A percentile compares a stretch with the other conserved stretches of the same genome.
Conservation (phyloP, 352 stramenopile species). For the Phytophthora chlamydospora region DNA sequence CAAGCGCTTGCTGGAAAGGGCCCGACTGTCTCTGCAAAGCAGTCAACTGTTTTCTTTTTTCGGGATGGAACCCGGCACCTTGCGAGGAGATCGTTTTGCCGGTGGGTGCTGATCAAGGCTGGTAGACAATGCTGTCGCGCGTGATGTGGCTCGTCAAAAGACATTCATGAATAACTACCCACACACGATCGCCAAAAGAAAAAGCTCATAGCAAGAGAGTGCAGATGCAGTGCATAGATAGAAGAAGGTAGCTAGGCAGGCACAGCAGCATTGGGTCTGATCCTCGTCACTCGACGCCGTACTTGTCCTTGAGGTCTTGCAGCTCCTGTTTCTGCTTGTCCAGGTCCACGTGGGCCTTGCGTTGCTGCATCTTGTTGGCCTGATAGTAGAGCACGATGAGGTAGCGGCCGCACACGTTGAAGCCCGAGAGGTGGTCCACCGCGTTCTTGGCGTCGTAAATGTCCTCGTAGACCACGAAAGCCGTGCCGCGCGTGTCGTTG, state of each 20-base stretch:
- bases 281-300: slow-evolving; percentile 72
- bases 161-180: too few species aligned
- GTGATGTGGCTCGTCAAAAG: too few species aligned
- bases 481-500: slow-evolving; percentile 96
- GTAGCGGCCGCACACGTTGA: slow-evolving; percentile 99
- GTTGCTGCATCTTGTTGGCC: slow-evolving; percentile 84
- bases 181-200: too few species aligned
- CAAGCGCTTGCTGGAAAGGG: too few species aligned
- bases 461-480: slow-evolving; percentile 99
- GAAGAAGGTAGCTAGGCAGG: not conserved
- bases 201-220: too few species aligned
- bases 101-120: too few species aligned
- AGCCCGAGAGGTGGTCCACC: slow-evolving; percentile 98
- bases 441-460: slow-evolving; percentile 99
- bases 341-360: slow-evolving; percentile 45
- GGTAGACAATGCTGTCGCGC: too few species aligned
- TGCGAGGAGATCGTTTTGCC: too few species aligned
- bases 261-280: too few species aligned
- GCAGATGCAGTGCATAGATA: not conserved
- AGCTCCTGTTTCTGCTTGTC: slow-evolving; percentile 83
- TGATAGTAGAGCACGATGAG: slow-evolving; percentile 99
- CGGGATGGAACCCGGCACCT: too few species aligned
- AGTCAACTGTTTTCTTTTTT: too few species aligned
- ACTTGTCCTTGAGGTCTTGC: slow-evolving; percentile 86
- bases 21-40: too few species aligned